Base-by-base conservation (phyloP, 352 stramenopile species). In the Paralagenidium karlingii region DNA sequence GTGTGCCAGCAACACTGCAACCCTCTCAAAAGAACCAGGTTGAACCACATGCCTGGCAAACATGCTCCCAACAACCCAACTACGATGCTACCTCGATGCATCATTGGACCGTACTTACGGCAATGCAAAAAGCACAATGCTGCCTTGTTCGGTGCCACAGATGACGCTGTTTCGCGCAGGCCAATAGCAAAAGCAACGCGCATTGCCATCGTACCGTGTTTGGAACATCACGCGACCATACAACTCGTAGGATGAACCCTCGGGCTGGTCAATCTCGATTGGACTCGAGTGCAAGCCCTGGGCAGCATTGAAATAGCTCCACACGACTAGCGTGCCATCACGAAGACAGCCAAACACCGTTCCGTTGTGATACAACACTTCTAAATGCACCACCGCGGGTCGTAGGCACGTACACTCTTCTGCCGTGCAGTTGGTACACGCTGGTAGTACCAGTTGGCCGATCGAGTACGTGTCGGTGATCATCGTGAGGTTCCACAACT, bases 401-500 rank as follows among this genome's bases (percentile, higher is more conserved):
- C n/a, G n/a, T n/a, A n/a, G n/a, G n/a, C n/a, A n/a, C n/a, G n/a
- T n/a, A n/a, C n/a, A 65, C 8, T 44, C 45, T 1, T 67, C 55
- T 1, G 51, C 55, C 0, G 62, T 70, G 9, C 58, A 73, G 1
- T 45, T 59, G 1, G 38, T 58, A 9, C 49, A 15, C 2, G 47
- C 56, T 4, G 61, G 65, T 13, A 54, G 55, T 2, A 60, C 60
- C 10, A 87, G 48, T 8, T 64, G 45, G 5, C 62, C 65, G 3
- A 85, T 33, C 34, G 83, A 65, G 34, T 88, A 88, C 11, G 61
- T 49, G 19, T 67, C 47, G 7, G 45, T 19, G 8, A 63, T 38
- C 13, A 67, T 44, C 11, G 76, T 43, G 18, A 71, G 48, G 38
- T 88, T 88, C 74, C 68, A 88, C 37, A 88, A 77, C 5, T 55